Percentiles rank a stretch among this genome's conserved stretches.
phyloP scores from a whole-genome alignment of 23 red algal genomes.

The Pyropia yezoensis region DNA sequence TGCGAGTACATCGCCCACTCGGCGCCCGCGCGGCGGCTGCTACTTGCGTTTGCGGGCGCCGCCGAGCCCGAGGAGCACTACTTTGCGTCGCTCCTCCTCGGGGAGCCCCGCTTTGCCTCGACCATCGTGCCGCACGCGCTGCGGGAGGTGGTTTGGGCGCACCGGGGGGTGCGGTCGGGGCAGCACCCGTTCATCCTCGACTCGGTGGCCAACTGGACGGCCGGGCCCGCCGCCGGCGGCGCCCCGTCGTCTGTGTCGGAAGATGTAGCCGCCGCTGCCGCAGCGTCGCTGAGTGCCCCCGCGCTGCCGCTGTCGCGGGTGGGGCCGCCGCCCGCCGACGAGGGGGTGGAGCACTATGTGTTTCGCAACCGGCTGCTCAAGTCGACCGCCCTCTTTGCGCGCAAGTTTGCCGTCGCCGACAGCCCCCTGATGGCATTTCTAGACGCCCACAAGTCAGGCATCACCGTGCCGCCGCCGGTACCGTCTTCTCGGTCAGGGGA shows the following conservation, averaged over 20 bases:
- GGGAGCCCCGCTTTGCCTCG: slow-evolving; percentile 30
- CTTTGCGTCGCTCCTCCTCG: slow-evolving; percentile 50
- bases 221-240: too few species aligned
- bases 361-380: too few species aligned
- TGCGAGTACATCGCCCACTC: slow-evolving; percentile 18
- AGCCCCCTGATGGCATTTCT: slow-evolving; percentile 2
- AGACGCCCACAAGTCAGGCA: not conserved
- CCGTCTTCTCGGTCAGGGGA: too few species aligned
- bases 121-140: slow-evolving; percentile 47
- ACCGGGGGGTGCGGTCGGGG: slow-evolving; percentile 52
- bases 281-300: too few species aligned
- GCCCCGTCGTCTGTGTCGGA: too few species aligned
- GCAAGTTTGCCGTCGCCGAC: slow-evolving; percentile 10
- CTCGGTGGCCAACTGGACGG: not conserved
- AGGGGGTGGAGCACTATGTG: too few species aligned
- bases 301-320: too few species aligned
- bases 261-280: too few species aligned
- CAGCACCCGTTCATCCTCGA: slow-evolving; percentile 83
- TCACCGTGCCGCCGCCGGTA: too few species aligned
- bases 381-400: slow-evolving; percentile 10
- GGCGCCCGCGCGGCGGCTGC: slow-evolving; percentile 34
- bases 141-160: slow-evolving; percentile 59
- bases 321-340: too few species aligned
- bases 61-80: slow-evolving; percentile 74
- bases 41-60: slow-evolving; percentile 39